A percentile compares a stretch with the other conserved stretches of the same genome.
These are phyloP conservation scores for Plasmodium falciparum DNA, from an alignment of 169 alveolate genomes.

Conservation along the genomic window DNA sequence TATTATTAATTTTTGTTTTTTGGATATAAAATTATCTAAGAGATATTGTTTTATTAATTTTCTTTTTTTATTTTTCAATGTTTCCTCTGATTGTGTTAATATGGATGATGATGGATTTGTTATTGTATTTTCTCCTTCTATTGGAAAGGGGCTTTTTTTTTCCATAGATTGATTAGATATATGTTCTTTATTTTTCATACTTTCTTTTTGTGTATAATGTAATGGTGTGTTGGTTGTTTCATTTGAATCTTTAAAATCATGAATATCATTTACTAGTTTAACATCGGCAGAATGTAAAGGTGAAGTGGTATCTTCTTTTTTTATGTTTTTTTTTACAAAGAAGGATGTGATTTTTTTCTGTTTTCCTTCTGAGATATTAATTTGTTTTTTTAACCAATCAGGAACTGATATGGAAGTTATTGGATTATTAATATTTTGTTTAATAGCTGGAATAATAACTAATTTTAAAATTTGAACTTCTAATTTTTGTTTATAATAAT, in stretches of 20 bases:
- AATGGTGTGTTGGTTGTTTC: not conserved
- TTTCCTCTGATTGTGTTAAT: too few relatives aligned
- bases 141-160: conserved; percentile 24
- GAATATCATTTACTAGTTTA: not conserved
- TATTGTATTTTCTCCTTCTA: not conserved
- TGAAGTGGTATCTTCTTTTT: conserved; percentile 37
- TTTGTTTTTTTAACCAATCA: conserved; percentile 93
- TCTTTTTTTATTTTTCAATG: not conserved
- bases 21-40: conserved; percentile 51
- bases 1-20: conserved; percentile 31
- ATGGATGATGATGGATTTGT: not conserved
- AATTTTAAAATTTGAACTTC: conserved; percentile 94
- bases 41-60: conserved; percentile 26
- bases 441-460: conserved; percentile 96
- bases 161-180: conserved; percentile 18
- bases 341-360: conserved; percentile 75
- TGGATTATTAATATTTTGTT: conserved; percentile 95
- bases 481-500: conserved; percentile 96
- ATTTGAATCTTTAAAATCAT: not conserved
- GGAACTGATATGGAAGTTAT: conserved; percentile 95
- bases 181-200: not conserved
- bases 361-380: conserved; percentile 78
- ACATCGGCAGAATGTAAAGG: not conserved
- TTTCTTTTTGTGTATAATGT: not conserved
- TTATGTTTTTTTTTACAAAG: conserved; percentile 76